Base-by-base conservation (phyloP, 2,329 filamentous ascomycete genomes). In the Trichoderma sp. region DNA sequence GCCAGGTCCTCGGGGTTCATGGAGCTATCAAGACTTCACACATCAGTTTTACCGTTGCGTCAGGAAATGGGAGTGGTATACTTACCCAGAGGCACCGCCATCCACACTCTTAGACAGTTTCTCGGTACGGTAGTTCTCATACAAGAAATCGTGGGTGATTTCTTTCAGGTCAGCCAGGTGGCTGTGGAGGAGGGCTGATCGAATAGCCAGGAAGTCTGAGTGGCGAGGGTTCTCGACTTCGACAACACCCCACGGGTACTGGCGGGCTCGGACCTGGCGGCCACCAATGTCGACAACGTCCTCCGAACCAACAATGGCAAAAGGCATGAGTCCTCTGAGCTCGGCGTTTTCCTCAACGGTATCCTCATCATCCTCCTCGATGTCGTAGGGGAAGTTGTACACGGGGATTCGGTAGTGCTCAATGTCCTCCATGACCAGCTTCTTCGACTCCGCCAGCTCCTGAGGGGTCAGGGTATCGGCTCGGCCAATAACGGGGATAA, bases 71-170 rank as follows among this genome's bases (percentile, higher is more conserved):
- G n/a, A 7, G n/a, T 28, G 21, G 28, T 50, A 59, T 67, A 92
- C 93, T 73, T 91, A 97, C 93, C 88, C 88, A 86, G 88, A 87
- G 80, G 88, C 85, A 81, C 91, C 91, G 78, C 92, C 92, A 77
- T 97, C 93, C 72, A 99, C 95, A 78, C 93, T 97, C 92, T 98
- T 99, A 84, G 92, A 96, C 74, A 99, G 91, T 85, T 98, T 98
- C 91, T 99, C 95, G 76, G 95, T 99, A 92, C 95, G 93, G 87
- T 99, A 99, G 83, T 99, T 99, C 80, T 99, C 95, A 82, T 99
- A 99, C 70, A 99, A 84, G 89, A 99, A 99, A 80, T 99, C 95
- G 80, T 99, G 95, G 60, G 95, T 99, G 77, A 99, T 99, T 80
- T 99, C 95, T 88, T 99, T 99, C 74, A 99, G 83, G 79, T 99